These are phyloP conservation scores for Penicillium coprophilum DNA, from an alignment of 495 filamentous ascomycete species.

Conservation along the genomic window DNA sequence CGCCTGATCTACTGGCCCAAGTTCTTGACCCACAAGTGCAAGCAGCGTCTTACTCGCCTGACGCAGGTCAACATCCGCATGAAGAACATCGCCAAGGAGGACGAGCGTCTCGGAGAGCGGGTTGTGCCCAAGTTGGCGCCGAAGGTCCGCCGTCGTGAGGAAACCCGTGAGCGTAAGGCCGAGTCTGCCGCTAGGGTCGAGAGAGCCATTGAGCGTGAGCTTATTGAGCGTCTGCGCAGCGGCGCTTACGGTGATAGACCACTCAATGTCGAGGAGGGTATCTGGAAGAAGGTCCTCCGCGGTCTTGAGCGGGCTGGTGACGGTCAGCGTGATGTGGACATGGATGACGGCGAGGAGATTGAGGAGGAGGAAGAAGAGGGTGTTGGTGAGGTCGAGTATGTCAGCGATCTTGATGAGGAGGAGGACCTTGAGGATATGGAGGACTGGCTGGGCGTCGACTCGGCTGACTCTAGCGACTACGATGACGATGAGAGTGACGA, in stretches of 20 bases:
- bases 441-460: constrained; percentile 68
- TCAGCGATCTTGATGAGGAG: constrained; percentile 68
- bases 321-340: constrained; percentile 79
- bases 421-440: constrained; percentile 70
- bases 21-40: constrained; percentile 94
- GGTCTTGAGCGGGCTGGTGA: constrained; percentile 86
- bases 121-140: constrained; percentile 88
- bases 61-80: constrained; percentile 91
- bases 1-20: constrained; percentile 94
- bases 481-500: constrained; percentile 53
- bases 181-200: constrained; percentile 93
- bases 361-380: constrained; percentile 69
- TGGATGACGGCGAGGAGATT: constrained; percentile 83
- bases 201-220: constrained; percentile 90
- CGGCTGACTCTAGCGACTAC: constrained; percentile 54
- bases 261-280: constrained; percentile 85
- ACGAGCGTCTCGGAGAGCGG: constrained; percentile 86
- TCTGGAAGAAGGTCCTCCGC: constrained; percentile 97
- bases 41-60: constrained; percentile 90
- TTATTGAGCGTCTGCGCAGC: constrained; percentile 86
- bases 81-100: constrained; percentile 78
- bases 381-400: constrained; percentile 81
- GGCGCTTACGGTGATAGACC: constrained; percentile 95
- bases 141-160: constrained; percentile 86
- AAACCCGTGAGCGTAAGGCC: constrained; percentile 89